Evolutionary conservation across 495 filamentous ascomycete genomes (phyloP).

Genomic region (Penicillium pancosmium): DNA sequence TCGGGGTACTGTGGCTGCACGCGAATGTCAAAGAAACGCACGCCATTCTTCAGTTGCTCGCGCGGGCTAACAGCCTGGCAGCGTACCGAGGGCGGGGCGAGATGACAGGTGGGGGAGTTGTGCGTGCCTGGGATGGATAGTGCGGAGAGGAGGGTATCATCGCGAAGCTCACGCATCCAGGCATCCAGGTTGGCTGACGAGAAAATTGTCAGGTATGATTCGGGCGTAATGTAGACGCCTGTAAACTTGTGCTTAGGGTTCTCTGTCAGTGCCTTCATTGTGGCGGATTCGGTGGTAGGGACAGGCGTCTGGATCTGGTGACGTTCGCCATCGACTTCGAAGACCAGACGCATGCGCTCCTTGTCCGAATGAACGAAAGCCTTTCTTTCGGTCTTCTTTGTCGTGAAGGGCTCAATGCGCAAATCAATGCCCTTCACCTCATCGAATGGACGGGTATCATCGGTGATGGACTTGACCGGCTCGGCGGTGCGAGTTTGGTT

Average conservation of each 20-base stretch:
- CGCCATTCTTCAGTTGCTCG: constrained; percentile 83
- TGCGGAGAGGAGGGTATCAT: constrained; percentile 70
- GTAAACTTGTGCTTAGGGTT: constrained; percentile 67
- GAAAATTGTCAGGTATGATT: constrained; percentile 73
- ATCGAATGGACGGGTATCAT: constrained; percentile 57
- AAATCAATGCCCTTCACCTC: constrained; percentile 55
- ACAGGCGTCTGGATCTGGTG: constrained; percentile 66
- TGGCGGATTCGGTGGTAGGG: constrained; percentile 54
- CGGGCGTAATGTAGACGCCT: constrained; percentile 66
- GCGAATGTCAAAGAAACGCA: constrained; percentile 93
- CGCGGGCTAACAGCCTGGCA: constrained; percentile 81
- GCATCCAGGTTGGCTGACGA: constrained; percentile 67
- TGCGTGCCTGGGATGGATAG: constrained; percentile 95
- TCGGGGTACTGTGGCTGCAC: constrained; percentile 65
- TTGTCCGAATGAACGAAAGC: constrained; percentile 47
- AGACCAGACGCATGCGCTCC: constrained; percentile 62
- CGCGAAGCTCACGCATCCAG: constrained; percentile 80
- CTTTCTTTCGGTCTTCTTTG: constrained; percentile 56
- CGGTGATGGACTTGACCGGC: constrained; percentile 44
- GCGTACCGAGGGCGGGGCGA: constrained; percentile 86
- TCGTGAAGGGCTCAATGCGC: constrained; percentile 59
- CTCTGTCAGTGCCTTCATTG: constrained; percentile 55
- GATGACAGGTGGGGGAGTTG: constrained; percentile 83
- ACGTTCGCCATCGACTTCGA: constrained; percentile 60
- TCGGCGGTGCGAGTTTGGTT: constrained; percentile 44